These are phyloP conservation scores for Maudiozyma saulgeensis DNA, from an alignment of 805 yeast species.

Conservation along the genomic window DNA sequence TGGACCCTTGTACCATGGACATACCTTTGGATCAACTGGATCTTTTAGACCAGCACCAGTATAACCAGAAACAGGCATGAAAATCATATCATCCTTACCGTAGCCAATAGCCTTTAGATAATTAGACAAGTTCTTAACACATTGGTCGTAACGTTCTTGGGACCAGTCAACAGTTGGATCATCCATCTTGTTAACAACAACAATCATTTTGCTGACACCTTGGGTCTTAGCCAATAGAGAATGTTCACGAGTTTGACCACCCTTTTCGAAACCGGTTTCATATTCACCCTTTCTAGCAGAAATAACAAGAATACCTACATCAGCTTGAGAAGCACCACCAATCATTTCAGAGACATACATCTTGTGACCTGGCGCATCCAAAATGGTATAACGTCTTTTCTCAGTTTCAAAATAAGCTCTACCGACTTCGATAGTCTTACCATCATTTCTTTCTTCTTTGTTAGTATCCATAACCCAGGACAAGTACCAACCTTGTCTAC, in stretches of 20 bases:
- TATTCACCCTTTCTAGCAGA: slow-evolving; percentile 99
- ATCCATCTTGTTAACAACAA: slow-evolving; percentile 97
- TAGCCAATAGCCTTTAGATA: slow-evolving; percentile 88
- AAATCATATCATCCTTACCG: slow-evolving; percentile 71
- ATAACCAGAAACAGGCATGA: slow-evolving; percentile 97
- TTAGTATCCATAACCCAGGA: slow-evolving; percentile 99
- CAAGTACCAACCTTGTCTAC: slow-evolving; percentile 99
- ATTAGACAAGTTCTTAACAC: slow-evolving; percentile 68
- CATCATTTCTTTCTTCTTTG: slow-evolving; percentile 97
- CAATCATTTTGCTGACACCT: slow-evolving; percentile 90
- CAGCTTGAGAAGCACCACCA: slow-evolving; percentile 99
- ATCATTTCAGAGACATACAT: slow-evolving; percentile 98
- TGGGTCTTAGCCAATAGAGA: slow-evolving; percentile 96
- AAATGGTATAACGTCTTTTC: slow-evolving; percentile 91
- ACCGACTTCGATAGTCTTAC: slow-evolving; percentile 98
- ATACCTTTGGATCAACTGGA: slow-evolving; percentile 54
- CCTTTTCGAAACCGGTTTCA: slow-evolving; percentile 98
- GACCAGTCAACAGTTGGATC: slow-evolving; percentile 97
- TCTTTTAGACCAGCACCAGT: slow-evolving; percentile 96
- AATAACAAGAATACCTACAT: slow-evolving; percentile 92
- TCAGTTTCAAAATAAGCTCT: slow-evolving; percentile 96
- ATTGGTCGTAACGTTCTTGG: slow-evolving; percentile 90
- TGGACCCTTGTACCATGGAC: slow-evolving; percentile 95
- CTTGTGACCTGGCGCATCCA: slow-evolving; percentile 99
- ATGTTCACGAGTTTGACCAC: slow-evolving; percentile 98